Evolutionary conservation across 805 yeast species (phyloP), one percentile per base, ranked within the genome.

Genomic region (Ogataea kodamae): DNA sequence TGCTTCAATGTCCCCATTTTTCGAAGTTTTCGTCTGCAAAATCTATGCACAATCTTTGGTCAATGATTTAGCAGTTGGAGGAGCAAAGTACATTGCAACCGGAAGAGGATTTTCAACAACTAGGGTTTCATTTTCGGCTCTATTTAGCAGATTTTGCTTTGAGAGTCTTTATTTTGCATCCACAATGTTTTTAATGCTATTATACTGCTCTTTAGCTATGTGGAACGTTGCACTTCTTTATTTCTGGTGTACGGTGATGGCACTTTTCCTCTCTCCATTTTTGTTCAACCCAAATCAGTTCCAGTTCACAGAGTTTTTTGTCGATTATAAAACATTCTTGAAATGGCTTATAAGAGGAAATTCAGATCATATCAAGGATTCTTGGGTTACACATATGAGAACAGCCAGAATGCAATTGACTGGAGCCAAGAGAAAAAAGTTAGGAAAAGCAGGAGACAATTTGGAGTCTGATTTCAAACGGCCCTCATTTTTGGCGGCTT

Each of bases 81-180:
- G 90, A 43, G 94, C 94, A 3, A 68, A 77, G 50, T 84, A 84
- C 60, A 80, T 83, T 50, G 79, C 89, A 2, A 84, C 92, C 1
- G 92, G 92, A 10, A 69, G 94, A 59, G 88, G 88, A 8, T 78
- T 84, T 55, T 87, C 94, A 2, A 84, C 89, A 3, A 67, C 77
- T 1, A 68, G 95, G 53, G 68, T 74, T 28, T 77, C 86, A 20
- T 81, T 82, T 50, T 61, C 76, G n/a, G 57, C 67, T 8, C 64
- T 85, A 28, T 84, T 78, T 49, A 64, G 86, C 7, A 68, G 88
- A 42, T 84, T 81, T 58, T 78, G 87, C 3, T 67, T 76, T 19
- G 82, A 78, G 30, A 72, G 84, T 40, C 65, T 80, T 26, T 78
- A 81, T 50, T 76, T 75, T 62, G 89, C 87, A 2, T 67, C 73